These are phyloP conservation scores for Backusella sp. DNA, from an alignment of 192 early-diverging fungal species.

Conservation along the genomic window DNA sequence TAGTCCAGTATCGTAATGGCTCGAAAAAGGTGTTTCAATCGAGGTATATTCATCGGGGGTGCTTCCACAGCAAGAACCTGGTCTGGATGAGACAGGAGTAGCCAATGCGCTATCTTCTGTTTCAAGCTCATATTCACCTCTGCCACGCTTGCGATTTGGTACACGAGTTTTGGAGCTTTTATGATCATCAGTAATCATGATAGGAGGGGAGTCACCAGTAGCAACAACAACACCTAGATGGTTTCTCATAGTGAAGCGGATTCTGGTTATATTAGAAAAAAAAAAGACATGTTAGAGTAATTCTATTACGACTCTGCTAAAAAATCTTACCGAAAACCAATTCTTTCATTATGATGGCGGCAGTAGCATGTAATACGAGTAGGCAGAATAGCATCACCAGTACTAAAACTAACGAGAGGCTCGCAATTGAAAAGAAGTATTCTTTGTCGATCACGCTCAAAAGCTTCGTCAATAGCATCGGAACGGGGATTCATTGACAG, in stretches of 20 bases:
- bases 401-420: slow-evolving; percentile 81
- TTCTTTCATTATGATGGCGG: slow-evolving; percentile 91
- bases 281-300: neutral
- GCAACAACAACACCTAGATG: slow-evolving; percentile 64
- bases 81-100: neutral
- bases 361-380: slow-evolving; percentile 97
- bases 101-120: neutral
- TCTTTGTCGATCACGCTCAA: slow-evolving; percentile 65
- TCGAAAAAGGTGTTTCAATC: neutral
- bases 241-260: slow-evolving; percentile 80
- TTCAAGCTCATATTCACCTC: slow-evolving; percentile 34
- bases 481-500: neutral
- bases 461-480: slow-evolving; percentile 41
- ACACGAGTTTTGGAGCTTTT: slow-evolving; percentile 69
- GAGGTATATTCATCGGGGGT: neutral
- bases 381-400: slow-evolving; percentile 85
- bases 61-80: neutral
- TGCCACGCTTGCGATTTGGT: slow-evolving; percentile 9
- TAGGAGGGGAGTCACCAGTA: slow-evolving; percentile 86
- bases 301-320: neutral
- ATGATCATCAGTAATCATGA: slow-evolving; percentile 98
- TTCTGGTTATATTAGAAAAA: slow-evolving; percentile 28
- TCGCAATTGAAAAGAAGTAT: slow-evolving; percentile 89
- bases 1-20: neutral
- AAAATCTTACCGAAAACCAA: slow-evolving; percentile 70